Conservation (phyloP, 768 basidiomycete genomes). For the Leucogyrophana mollusca region DNA sequence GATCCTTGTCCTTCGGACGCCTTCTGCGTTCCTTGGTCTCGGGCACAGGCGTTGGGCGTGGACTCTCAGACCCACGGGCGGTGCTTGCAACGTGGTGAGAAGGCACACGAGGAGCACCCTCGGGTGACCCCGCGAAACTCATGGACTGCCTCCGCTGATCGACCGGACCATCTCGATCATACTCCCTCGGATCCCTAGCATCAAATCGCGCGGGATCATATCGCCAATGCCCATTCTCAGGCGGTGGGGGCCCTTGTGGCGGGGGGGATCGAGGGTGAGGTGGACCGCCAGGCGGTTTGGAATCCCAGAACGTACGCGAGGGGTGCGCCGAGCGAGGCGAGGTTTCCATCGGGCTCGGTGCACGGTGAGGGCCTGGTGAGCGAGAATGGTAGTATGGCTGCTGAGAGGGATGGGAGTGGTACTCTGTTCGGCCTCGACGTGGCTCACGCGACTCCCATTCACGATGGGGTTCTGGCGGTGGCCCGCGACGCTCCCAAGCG, state of each 20-base stretch:
- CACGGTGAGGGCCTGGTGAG: conserved; percentile 36
- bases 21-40: conserved; percentile 49
- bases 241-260: conserved; percentile 33
- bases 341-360: conserved; percentile 53
- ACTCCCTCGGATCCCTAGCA: conserved; percentile 48
- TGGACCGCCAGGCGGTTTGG: conserved; percentile 43
- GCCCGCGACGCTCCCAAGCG: conserved; percentile 59
- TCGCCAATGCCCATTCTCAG: conserved; percentile 47
- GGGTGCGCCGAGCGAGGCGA: conserved; percentile 56
- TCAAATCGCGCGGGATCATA: conserved; percentile 65
- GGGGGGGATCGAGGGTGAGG: conserved; percentile 31
- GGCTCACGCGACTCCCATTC: conserved; percentile 47
- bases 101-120: conserved; percentile 30
- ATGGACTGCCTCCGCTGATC: conserved; percentile 35
- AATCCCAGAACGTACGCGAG: conserved; percentile 56
- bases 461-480: conserved; percentile 42
- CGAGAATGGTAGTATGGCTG: conserved; percentile 32
- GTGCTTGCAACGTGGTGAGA: conserved; percentile 29
- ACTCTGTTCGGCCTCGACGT: conserved; percentile 39
- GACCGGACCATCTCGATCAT: conserved; percentile 27
- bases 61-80: conserved; percentile 60
- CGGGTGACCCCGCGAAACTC: conserved; percentile 48
- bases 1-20: conserved; percentile 49
- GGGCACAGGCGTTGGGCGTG: conserved; percentile 40
- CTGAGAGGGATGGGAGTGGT: conserved; percentile 29